A percentile compares a stretch with the other conserved stretches of the same genome.
Conservation (phyloP, 2,329 filamentous ascomycete species). For the Pseudocercospora crystallina region DNA sequence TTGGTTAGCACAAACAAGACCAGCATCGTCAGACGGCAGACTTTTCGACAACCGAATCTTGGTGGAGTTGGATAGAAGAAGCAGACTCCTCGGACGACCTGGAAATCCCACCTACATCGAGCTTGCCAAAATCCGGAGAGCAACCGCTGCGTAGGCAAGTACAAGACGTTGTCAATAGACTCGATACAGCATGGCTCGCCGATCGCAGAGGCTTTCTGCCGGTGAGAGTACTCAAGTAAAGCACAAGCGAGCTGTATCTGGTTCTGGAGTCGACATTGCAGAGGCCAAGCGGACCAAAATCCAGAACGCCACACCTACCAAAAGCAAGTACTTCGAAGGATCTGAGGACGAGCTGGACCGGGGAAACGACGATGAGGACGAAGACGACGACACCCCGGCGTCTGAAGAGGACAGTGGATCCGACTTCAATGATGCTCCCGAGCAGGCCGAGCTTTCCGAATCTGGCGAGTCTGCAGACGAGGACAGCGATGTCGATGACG, state of each 20-base stretch:
- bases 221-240: slow-evolving; percentile 5
- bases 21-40: too few relatives aligned
- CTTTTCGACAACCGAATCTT: too few relatives aligned
- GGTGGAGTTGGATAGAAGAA: too few relatives aligned
- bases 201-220: slow-evolving; percentile 27
- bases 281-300: slow-evolving; percentile 27
- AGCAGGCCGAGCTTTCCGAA: slow-evolving; percentile 41
- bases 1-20: too few relatives aligned
- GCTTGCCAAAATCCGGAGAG: too few relatives aligned
- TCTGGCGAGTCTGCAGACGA: slow-evolving; percentile 38
- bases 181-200: slow-evolving; percentile 27
- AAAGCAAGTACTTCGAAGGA: slow-evolving; percentile 52
- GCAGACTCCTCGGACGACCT: too few relatives aligned
- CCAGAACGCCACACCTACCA: slow-evolving; percentile 42
- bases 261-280: slow-evolving; percentile 2
- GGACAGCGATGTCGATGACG: slow-evolving; percentile 36
- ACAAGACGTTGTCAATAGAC: too few relatives aligned
- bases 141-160: too few relatives aligned
- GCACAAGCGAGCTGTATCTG: slow-evolving; percentile 32
- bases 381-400: slow-evolving; percentile 29
- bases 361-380: slow-evolving; percentile 26
- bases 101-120: too few relatives aligned
- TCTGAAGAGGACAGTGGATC: slow-evolving; percentile 27
- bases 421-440: slow-evolving; percentile 37
- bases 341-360: neutral